Evolutionary conservation across 495 filamentous ascomycete species (phyloP).

Genomic region (Daldinia loculata): DNA sequence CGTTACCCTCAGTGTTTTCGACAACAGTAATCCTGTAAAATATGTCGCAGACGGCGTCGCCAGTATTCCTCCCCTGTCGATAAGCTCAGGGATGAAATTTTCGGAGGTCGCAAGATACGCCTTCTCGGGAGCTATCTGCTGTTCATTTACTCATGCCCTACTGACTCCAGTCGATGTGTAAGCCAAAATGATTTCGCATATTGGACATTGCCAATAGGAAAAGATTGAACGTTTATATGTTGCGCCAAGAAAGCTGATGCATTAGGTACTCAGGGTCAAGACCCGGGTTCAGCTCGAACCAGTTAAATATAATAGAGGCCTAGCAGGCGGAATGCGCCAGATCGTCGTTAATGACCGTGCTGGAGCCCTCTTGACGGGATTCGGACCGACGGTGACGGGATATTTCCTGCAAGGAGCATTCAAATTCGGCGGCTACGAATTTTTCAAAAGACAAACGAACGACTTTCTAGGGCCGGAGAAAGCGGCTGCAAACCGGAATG

Average conservation of each 20-base stretch:
- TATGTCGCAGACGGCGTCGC: conserved; percentile 33
- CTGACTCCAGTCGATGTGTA: conserved; percentile 90
- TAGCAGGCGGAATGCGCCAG: conserved; percentile 75
- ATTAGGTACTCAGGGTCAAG: conserved; percentile 65
- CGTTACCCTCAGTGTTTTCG: conserved; percentile 30
- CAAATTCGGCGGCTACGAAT: conserved; percentile 82
- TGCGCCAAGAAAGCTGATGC: conserved; percentile 27
- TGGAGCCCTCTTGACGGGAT: conserved; percentile 74
- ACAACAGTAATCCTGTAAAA: conserved; percentile 36
- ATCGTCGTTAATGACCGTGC: conserved; percentile 73
- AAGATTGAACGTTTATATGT: conserved; percentile 3
- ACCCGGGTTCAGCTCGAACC: conserved; percentile 80
- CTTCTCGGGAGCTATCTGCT: conserved; percentile 84
- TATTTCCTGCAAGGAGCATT: conserved; percentile 82
- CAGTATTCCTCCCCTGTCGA: conserved; percentile 23
- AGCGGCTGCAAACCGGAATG: conserved; percentile 72
- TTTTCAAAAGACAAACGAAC: conserved; percentile 77
- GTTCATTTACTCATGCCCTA: conserved; percentile 82
- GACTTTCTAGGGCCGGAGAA: conserved; percentile 71
- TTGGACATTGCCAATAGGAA: conserved; percentile 13
- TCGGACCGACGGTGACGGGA: conserved; percentile 74
- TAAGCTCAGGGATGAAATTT: conserved; percentile 21
- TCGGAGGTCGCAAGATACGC: conserved; percentile 67
- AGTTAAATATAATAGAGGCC: conserved; percentile 71
- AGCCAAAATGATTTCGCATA: conserved; percentile 49